Evolutionary conservation across 1,284 basidiomycete species (phyloP).

Genomic region (Bondarzewia mesenterica): DNA sequence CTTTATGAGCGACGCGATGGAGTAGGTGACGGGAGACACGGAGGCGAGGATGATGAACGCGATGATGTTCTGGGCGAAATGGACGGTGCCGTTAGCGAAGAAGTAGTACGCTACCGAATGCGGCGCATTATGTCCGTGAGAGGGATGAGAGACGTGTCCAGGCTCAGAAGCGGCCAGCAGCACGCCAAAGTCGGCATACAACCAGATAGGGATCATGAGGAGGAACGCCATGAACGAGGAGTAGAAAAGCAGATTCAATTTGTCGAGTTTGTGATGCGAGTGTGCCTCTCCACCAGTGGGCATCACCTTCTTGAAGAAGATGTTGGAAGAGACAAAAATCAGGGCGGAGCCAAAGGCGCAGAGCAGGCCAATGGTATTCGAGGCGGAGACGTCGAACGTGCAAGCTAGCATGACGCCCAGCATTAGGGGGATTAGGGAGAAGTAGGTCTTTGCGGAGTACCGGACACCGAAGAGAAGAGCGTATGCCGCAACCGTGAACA

Average conservation of each 20-base stretch:
- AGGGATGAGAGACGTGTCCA: constrained; percentile 38
- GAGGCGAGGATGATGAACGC: constrained; percentile 94
- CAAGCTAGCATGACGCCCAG: constrained; percentile 97
- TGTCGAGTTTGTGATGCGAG: constrained; percentile 81
- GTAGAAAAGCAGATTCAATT: constrained; percentile 94
- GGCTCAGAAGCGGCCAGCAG: constrained; percentile 44
- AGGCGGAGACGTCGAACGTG: constrained; percentile 85
- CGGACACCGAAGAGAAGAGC: constrained; percentile 87
- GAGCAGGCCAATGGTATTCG: constrained; percentile 76
- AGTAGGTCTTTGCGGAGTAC: constrained; percentile 87
- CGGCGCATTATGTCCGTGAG: constrained; percentile 35
- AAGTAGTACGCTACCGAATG: constrained; percentile 71
- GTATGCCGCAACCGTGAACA: constrained; percentile 96
- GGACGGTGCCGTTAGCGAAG: constrained; percentile 88
- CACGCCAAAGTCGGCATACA: constrained; percentile 74
- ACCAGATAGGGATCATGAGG: constrained; percentile 92
- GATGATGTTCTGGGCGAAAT: constrained; percentile 96
- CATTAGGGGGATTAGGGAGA: constrained; percentile 92
- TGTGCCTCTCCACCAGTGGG: constrained; percentile 50
- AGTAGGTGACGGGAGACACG: constrained; percentile 97
- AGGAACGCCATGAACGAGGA: constrained; percentile 92
- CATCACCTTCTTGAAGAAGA: constrained; percentile 99
- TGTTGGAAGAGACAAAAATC: constrained; percentile 97
- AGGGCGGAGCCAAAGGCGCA: constrained; percentile 93
- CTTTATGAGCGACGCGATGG: constrained; percentile 96